These are phyloP conservation scores for Mycosphaerella sp. DNA, from an alignment of 2,329 filamentous ascomycete genomes.

Conservation along the genomic window DNA sequence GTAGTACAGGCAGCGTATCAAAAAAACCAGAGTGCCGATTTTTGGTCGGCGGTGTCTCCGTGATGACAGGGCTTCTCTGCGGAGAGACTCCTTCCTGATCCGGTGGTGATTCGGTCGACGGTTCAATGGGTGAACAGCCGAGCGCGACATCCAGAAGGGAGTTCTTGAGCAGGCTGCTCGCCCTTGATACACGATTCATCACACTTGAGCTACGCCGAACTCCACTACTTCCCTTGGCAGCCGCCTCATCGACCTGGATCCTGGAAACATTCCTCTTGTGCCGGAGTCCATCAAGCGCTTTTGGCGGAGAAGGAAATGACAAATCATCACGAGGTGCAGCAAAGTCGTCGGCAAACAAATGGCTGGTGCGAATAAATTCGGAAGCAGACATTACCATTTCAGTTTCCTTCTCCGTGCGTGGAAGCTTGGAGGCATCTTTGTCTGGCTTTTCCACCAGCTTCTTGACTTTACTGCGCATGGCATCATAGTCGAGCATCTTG, in stretches of 20 bases:
- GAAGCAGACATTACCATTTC: slow-evolving; percentile 54
- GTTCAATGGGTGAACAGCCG: slow-evolving; percentile 3
- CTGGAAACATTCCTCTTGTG: slow-evolving; percentile 7
- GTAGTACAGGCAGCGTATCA: slow-evolving; percentile 11
- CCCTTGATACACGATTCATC: slow-evolving; percentile 10
- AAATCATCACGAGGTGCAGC: slow-evolving; percentile 14
- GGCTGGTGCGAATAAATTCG: slow-evolving; percentile 14
- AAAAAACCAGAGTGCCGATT: slow-evolving; percentile 6
- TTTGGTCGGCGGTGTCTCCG: background rate
- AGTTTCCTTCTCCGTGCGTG: slow-evolving; percentile 90
- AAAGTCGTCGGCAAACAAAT: slow-evolving; percentile 4
- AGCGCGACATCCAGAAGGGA: slow-evolving; percentile 10
- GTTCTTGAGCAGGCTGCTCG: slow-evolving; percentile 11
- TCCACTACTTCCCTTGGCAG: slow-evolving; percentile 17
- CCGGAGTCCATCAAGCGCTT: slow-evolving; percentile 24
- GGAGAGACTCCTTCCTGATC: background rate
- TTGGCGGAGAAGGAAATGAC: slow-evolving; percentile 25
- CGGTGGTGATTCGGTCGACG: background rate
- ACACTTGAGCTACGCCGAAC: slow-evolving; percentile 15
- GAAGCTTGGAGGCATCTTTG: slow-evolving; percentile 95
- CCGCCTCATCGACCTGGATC: slow-evolving; percentile 14
- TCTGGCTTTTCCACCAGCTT: slow-evolving; percentile 96
- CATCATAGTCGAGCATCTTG: slow-evolving; percentile 97
- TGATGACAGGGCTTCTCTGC: background rate
- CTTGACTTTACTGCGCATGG: slow-evolving; percentile 92